Conservation (phyloP, 352 stramenopile genomes). For the Globisporangium perplexum region DNA sequence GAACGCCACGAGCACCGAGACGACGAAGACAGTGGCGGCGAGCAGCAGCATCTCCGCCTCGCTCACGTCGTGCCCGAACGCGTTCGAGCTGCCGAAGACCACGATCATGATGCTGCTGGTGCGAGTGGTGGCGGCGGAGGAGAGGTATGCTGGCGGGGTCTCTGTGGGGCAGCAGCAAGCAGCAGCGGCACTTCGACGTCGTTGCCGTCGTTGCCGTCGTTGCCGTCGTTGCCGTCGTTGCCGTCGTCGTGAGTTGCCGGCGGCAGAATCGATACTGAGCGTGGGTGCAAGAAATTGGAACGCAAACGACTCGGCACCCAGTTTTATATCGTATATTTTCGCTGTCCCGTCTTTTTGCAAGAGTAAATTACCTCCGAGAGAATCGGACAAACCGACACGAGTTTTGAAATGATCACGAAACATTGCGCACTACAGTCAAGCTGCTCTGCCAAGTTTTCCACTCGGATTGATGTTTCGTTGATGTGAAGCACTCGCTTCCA, state of each 20-base stretch:
- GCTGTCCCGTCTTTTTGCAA: not conserved
- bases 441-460: no score
- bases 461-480: no score
- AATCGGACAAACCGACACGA: no score
- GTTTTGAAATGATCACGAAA: no score
- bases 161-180: not conserved
- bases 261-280: slow-evolving; percentile 10
- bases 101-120: slow-evolving; percentile 37
- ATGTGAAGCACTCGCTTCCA: no score
- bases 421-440: no score
- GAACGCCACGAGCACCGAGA: slow-evolving; percentile 64
- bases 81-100: slow-evolving; percentile 67
- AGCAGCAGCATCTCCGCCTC: slow-evolving; percentile 68
- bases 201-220: not conserved
- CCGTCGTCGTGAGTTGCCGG: not conserved
- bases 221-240: not conserved
- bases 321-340: not conserved
- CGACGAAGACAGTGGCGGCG: slow-evolving; percentile 59
- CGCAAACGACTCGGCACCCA: not conserved
- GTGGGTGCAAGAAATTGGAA: slow-evolving; percentile 1
- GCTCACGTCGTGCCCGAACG: slow-evolving; percentile 63
- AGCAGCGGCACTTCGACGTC: not conserved
- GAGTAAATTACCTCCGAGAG: not conserved
- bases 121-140: not conserved
- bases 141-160: not conserved